Conservation (phyloP, 129 eudicot genomes). For the Scalesia atractyloides region DNA sequence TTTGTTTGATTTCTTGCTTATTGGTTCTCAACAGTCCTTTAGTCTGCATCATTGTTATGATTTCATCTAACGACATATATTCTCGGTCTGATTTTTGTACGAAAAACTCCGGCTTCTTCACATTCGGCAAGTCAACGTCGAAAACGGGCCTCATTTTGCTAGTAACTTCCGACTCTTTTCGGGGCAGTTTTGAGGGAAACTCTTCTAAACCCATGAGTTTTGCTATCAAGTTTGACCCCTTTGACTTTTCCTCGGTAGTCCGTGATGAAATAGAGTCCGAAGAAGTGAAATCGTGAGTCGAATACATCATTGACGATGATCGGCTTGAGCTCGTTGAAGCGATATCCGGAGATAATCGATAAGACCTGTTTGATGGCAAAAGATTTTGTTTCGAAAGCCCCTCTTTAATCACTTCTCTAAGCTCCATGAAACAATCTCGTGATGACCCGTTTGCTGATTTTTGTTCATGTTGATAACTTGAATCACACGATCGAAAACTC, state of each 20-base stretch:
- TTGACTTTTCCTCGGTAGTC: slow-evolving; percentile 48
- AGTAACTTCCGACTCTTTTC: slow-evolving; percentile 31
- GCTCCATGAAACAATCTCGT: slow-evolving; percentile 65
- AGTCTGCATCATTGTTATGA: slow-evolving; percentile 50
- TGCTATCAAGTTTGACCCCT: slow-evolving; percentile 61
- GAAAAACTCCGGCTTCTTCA: slow-evolving; percentile 39
- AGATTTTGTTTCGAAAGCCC: slow-evolving; percentile 71
- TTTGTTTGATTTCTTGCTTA: slow-evolving; percentile 25
- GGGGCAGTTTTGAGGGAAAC: slow-evolving; percentile 41
- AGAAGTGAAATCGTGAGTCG: slow-evolving; percentile 58
- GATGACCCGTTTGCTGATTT: slow-evolving; percentile 51
- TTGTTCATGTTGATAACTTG: slow-evolving; percentile 41
- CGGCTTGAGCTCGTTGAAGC: slow-evolving; percentile 80
- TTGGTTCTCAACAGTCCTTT: slow-evolving; percentile 52
- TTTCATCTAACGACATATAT: slow-evolving; percentile 51
- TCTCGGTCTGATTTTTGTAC: slow-evolving; percentile 39
- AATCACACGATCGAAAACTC: slow-evolving; percentile 32
- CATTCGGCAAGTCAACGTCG: slow-evolving; percentile 61
- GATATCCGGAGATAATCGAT: slow-evolving; percentile 38
- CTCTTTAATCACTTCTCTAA: slow-evolving; percentile 67
- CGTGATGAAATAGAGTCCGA: slow-evolving; percentile 53
- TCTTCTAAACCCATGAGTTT: slow-evolving; percentile 91
- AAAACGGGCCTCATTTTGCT: slow-evolving; percentile 42
- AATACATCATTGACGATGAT: slow-evolving; percentile 54
- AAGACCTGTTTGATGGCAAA: slow-evolving; percentile 51